phyloP scores from a whole-genome alignment of 208 protist genomes.

The Leishmania martiniquensis region DNA sequence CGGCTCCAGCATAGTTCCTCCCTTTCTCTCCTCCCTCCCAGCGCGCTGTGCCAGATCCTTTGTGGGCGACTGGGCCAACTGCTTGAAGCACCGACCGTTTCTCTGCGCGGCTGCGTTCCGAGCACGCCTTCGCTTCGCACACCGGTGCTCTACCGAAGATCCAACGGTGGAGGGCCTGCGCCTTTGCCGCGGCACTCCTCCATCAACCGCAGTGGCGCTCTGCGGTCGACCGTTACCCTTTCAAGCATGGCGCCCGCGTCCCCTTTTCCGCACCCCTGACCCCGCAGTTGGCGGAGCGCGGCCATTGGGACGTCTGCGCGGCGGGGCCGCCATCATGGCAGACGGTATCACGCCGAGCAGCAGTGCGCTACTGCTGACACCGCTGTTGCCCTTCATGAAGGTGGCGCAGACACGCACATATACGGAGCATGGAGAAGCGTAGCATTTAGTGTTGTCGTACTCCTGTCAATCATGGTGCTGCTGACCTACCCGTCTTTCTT shows the following conservation, averaged over 20 bases:
- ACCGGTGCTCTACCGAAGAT: not conserved
- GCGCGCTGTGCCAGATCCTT: not conserved
- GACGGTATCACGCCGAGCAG: slow-evolving; percentile 37
- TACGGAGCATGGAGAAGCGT: slow-evolving; percentile 40
- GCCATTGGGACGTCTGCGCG: slow-evolving; percentile 47
- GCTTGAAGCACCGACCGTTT: not conserved
- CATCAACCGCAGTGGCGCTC: not conserved
- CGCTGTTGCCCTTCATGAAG: slow-evolving; percentile 16
- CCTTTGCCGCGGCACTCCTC: not conserved
- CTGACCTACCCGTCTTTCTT: slow-evolving; percentile 63
- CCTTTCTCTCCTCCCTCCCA: too few relatives aligned
- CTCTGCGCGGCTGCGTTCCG: not conserved
- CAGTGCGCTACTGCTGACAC: slow-evolving; percentile 25
- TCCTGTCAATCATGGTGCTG: slow-evolving; percentile 44
- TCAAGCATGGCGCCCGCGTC: not conserved
- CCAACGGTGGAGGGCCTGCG: not conserved
- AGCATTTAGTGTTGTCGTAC: slow-evolving; percentile 37
- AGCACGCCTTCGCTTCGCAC: not conserved
- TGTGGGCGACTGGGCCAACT: not conserved
- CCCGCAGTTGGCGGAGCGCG: slow-evolving; percentile 30
- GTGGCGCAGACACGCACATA: slow-evolving; percentile 24
- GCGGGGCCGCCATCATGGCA: slow-evolving; percentile 29
- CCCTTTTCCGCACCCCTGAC: slow-evolving; percentile 9
- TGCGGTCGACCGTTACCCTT: not conserved
- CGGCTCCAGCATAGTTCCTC: not conserved